Evolutionary conservation across 192 early-diverging fungal species (phyloP).

Genomic region (Chytriomyces confervae): DNA sequence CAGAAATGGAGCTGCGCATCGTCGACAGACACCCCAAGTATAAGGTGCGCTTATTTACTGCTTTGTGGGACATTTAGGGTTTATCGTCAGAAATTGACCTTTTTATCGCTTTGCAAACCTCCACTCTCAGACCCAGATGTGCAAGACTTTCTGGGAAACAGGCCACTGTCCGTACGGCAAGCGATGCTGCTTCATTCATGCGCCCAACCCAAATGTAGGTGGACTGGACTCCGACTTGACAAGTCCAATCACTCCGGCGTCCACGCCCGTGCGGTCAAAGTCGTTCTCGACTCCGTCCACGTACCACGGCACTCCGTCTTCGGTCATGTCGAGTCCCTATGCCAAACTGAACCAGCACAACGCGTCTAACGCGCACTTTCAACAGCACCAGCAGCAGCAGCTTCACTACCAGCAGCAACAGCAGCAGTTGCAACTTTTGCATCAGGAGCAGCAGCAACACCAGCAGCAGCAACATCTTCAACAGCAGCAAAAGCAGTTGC

Average conservation of each 20-base stretch:
- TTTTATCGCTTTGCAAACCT: no score
- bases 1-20: slow-evolving; percentile 72
- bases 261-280: slow-evolving; percentile 8
- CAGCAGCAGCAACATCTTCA: slow-evolving; percentile 4
- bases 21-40: slow-evolving; percentile 90
- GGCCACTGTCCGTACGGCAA: slow-evolving; percentile 93
- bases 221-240: background rate
- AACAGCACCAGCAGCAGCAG: slow-evolving; percentile 15
- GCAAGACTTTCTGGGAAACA: slow-evolving; percentile 85
- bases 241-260: background rate
- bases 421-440: background rate
- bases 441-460: background rate
- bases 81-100: background rate
- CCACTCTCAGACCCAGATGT: slow-evolving; percentile 82
- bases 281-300: slow-evolving; percentile 12
- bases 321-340: background rate
- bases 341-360: background rate
- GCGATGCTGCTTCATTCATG: slow-evolving; percentile 95
- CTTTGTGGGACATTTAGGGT: background rate
- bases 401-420: slow-evolving; percentile 14
- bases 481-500: background rate
- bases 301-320: background rate
- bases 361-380: background rate
- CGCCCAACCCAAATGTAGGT: slow-evolving; percentile 4
- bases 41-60: slow-evolving; percentile 55